Evolutionary conservation across 164 flowering plant species (phyloP), one percentile per base, ranked within the genome.

Genomic region (Houttuynia cordata): DNA sequence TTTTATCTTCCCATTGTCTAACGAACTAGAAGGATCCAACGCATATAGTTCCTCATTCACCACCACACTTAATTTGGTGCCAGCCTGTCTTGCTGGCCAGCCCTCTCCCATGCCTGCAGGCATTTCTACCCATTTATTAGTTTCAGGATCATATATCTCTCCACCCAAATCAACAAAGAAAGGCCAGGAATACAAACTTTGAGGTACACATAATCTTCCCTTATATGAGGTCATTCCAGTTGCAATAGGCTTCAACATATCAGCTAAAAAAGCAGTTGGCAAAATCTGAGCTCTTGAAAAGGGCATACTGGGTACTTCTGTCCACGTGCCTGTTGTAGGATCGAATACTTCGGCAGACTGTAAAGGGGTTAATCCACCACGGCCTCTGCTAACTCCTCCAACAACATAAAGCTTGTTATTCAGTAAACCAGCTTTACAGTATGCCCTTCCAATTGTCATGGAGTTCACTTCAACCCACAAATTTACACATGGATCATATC

Each of bases 31-130:
- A 49, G 91, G 94, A 74, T 91, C 97, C 64, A 91, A 67, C 7
- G 94, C 90, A 80, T 88, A 91, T 60, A 91, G 60, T 24, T 88
- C 91, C 15, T 79, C 90, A 40, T 88, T 87, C 14, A 91, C 87
- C 20, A 82, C 80, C 15, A 77, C 88, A 70, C 97, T 86, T 67
- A 88, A 69, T 64, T 91, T 91, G 2, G 96, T 83, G 13, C 88
- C 92, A 14, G 97, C 97, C 63, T 91, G 96, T 76, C 75, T 79
- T 14, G 94, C 97, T 52, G 97, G 97, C 97, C 97, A 91, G 62
- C 96, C 97, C 65, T 91, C 94, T 53, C 96, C 97, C 97, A 88
- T 91, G 41, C 97, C 97, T 51, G 41, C 64, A 24, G 97, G 97
- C 97, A 91, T 91, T 67, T 91, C 97, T 37, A 58, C 60, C 97